Percentiles rank a stretch among this genome's conserved stretches.
Conservation (phyloP, 164 flowering plant genomes). For the Brasenia schreberi region DNA sequence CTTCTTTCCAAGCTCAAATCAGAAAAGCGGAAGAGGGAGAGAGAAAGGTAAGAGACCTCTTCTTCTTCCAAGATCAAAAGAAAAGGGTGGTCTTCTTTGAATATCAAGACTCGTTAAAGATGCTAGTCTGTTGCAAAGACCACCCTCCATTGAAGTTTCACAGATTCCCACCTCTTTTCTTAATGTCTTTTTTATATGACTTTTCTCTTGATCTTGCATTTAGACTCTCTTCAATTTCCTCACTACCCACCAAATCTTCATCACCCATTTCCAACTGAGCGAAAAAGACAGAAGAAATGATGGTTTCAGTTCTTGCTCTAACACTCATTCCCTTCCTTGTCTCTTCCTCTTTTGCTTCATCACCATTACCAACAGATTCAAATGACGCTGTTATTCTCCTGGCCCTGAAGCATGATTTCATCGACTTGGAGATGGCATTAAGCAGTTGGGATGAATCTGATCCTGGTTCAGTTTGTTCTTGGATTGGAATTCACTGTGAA, state of each 20-base stretch:
- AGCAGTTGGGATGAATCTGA: constrained; percentile 40
- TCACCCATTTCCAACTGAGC: constrained; percentile 11
- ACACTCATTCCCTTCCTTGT: constrained; percentile 34
- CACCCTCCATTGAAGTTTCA: constrained; percentile 29
- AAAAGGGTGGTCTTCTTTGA: constrained; percentile 40
- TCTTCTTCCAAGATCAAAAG: constrained; percentile 8
- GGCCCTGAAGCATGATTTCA: constrained; percentile 45
- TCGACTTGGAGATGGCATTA: constrained; percentile 22
- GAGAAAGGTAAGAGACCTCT: not conserved
- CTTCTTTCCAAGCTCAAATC: constrained; percentile 3
- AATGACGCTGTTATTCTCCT: constrained; percentile 47
- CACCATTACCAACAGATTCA: not conserved
- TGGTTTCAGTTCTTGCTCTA: constrained; percentile 26
- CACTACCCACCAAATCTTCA: constrained; percentile 14
- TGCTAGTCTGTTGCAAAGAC: constrained; percentile 33
- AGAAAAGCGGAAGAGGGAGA: constrained; percentile 11
- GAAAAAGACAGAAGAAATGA: constrained; percentile 6
- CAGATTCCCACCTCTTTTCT: constrained; percentile 38
- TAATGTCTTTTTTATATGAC: constrained; percentile 18
- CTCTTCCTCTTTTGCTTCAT: constrained; percentile 6
- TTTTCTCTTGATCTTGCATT: constrained; percentile 11
- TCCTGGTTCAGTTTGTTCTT: constrained; percentile 53
- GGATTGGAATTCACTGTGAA: constrained; percentile 62
- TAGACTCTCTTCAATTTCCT: constrained; percentile 23
- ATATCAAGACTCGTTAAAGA: constrained; percentile 53